phyloP scores from a whole-genome alignment of 1,139 yeast species.

The Taphrina populina region DNA sequence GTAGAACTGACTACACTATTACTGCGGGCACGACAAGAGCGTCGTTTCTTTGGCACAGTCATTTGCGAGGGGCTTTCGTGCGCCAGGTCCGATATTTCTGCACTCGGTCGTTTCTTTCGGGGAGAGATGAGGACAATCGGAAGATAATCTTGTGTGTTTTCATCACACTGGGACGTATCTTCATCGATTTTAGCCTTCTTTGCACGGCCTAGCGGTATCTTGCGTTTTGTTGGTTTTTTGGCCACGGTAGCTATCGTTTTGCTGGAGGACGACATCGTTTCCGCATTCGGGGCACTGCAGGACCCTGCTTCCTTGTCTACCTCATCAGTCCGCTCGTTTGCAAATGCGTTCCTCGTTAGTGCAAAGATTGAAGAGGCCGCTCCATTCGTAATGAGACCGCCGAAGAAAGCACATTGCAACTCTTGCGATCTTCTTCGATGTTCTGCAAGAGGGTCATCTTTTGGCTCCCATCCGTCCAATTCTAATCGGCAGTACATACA shows the following conservation, averaged over 20 bases:
- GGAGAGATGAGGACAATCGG: slow-evolving; percentile 23
- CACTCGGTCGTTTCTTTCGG: slow-evolving; percentile 22
- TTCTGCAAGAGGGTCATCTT: slow-evolving; percentile 56
- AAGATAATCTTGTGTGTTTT: slow-evolving; percentile 4
- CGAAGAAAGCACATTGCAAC: slow-evolving; percentile 56
- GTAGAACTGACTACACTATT: not conserved
- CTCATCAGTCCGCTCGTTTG: slow-evolving; percentile 10
- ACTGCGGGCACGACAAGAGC: not conserved
- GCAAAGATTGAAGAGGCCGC: slow-evolving; percentile 26
- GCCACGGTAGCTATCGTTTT: not conserved
- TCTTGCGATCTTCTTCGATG: slow-evolving; percentile 46
- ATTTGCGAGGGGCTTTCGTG: not conserved
- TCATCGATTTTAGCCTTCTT: slow-evolving; percentile 1
- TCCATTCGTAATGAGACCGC: slow-evolving; percentile 35
- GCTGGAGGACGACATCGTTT: too few species aligned
- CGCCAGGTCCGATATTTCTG: not conserved
- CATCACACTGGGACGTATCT: slow-evolving; percentile 1
- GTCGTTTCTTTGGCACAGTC: not conserved
- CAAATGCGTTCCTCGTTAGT: slow-evolving; percentile 30
- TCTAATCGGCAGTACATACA: slow-evolving; percentile 71
- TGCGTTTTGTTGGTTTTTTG: slow-evolving; percentile 1
- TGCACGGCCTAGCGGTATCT: not conserved
- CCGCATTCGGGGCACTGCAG: too few species aligned
- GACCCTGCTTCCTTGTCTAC: too few species aligned
- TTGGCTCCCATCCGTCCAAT: slow-evolving; percentile 69